phyloP scores from a whole-genome alignment of 192 early-diverging fungal genomes.

The Backusella tarrabulga region DNA sequence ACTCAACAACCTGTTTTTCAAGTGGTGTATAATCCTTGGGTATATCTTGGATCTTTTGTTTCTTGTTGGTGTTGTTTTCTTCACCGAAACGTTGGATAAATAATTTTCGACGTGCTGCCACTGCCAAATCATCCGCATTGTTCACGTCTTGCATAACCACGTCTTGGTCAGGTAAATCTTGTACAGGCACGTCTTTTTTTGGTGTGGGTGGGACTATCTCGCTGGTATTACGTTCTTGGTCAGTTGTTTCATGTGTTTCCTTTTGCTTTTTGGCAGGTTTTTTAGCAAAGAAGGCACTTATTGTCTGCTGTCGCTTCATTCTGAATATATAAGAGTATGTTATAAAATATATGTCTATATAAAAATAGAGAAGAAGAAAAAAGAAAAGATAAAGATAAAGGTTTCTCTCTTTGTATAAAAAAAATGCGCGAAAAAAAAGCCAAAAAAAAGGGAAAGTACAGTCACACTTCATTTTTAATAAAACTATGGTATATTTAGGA shows the following conservation, averaged over 20 bases:
- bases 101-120: neutral
- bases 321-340: too few relatives aligned
- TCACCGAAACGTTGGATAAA: neutral
- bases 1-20: slow-evolving; percentile 77
- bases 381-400: too few relatives aligned
- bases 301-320: slow-evolving; percentile 3
- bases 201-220: neutral
- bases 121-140: neutral
- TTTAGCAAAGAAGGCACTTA: neutral
- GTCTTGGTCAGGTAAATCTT: neutral
- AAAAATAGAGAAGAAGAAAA: neutral
- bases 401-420: too few relatives aligned
- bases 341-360: neutral
- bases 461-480: neutral
- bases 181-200: neutral
- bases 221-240: neutral
- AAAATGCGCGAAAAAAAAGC: too few relatives aligned
- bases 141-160: neutral
- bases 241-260: neutral
- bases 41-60: neutral
- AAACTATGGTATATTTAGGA: too few relatives aligned
- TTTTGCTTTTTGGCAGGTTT: neutral
- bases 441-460: neutral
- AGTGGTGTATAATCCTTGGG: slow-evolving; percentile 70
- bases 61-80: neutral